Evolutionary conservation across 176 grass and related monocot species (phyloP), one percentile per base, ranked within the genome.

Genomic region (Ampelocalamus luodianensis): DNA sequence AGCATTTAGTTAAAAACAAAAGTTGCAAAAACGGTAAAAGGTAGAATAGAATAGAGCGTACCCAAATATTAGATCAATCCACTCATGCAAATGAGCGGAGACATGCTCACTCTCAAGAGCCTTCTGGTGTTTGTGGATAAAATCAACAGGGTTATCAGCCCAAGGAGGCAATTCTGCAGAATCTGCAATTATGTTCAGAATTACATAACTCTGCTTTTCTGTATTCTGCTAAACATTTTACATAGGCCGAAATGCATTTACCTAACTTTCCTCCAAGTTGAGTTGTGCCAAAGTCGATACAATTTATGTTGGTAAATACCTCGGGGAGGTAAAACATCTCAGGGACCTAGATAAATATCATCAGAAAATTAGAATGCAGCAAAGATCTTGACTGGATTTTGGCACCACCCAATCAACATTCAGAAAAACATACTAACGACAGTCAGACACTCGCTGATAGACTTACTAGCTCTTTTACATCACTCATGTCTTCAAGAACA

Each of bases 251-350:
- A 81, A 69, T 36, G 27, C 11, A 81, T 61, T 88, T 90, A 95
- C 96, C 96, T 86, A 98, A 71, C 81, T 92, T 98, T 79, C 89
- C 96, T 85, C 96, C 96, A 88, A 93, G 96, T 87, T 98, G 96
- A 86, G 93, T 98, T 68, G 90, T 91, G 29, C 96, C 96, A 68
- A 98, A 98, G 68, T 98, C 93, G 5, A 98, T 95, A 46, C 83
- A 90, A 84, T 98, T 98, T 77, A 94, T 65, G 81, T 98, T 98
- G 64, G 85, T 90, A 72, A 98, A 91, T 80, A 82, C 83, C 72
- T 98, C 96, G 29, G 96, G 96, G 71, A 98, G 89, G 78, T 98
- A 98, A 93, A 98, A 98, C 96, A 98, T 92, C 83, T 98, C 96
- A 49, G 96, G 96, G 44, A 98, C 93, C 96, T 98, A 65, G 76